Conservation (phyloP, 2,329 filamentous ascomycete genomes). For the Alternaria triticimaculans region DNA sequence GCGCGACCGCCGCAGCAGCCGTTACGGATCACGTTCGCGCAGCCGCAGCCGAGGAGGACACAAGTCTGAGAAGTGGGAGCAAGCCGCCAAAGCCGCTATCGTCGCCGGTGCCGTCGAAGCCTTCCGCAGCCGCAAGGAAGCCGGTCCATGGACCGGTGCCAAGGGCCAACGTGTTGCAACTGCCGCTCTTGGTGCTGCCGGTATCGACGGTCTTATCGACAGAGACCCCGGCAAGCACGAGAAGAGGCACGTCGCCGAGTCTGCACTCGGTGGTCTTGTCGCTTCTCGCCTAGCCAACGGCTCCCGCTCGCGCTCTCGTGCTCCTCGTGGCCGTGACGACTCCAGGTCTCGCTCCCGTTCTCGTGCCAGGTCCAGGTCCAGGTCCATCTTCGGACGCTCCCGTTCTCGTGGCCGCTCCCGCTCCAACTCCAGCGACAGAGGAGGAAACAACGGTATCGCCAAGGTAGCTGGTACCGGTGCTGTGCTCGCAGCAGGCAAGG, state of each 20-base stretch:
- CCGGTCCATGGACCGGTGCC: conserved; percentile 86
- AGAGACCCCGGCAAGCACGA: conserved; percentile 72
- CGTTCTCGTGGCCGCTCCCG: conserved; percentile 55
- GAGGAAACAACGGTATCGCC: conserved; percentile 55
- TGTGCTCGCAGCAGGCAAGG: conserved; percentile 59
- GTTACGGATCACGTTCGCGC: conserved; percentile 63
- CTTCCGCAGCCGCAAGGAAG: conserved; percentile 86
- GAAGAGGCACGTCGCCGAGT: conserved; percentile 83
- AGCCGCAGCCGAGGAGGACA: conserved; percentile 56
- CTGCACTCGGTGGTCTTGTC: conserved; percentile 85
- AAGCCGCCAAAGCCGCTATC: conserved; percentile 89
- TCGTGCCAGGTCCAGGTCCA: conserved; percentile 62
- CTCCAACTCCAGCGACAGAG: conserved; percentile 55
- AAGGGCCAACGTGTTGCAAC: conserved; percentile 93
- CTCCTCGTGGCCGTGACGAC: conserved; percentile 48
- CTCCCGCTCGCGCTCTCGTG: conserved; percentile 66
- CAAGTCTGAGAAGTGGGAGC: conserved; percentile 65
- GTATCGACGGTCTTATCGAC: conserved; percentile 78
- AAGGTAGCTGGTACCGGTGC: conserved; percentile 57
- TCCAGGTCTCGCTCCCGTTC: conserved; percentile 60
- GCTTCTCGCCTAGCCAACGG: conserved; percentile 88
- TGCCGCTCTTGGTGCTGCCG: conserved; percentile 82
- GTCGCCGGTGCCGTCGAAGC: conserved; percentile 91
- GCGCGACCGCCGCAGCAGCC: conserved; percentile 40
- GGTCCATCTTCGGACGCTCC: conserved; percentile 49